These are phyloP conservation scores for Juglanconis sp. DNA, from an alignment of 2,329 filamentous ascomycete genomes.

Conservation along the genomic window DNA sequence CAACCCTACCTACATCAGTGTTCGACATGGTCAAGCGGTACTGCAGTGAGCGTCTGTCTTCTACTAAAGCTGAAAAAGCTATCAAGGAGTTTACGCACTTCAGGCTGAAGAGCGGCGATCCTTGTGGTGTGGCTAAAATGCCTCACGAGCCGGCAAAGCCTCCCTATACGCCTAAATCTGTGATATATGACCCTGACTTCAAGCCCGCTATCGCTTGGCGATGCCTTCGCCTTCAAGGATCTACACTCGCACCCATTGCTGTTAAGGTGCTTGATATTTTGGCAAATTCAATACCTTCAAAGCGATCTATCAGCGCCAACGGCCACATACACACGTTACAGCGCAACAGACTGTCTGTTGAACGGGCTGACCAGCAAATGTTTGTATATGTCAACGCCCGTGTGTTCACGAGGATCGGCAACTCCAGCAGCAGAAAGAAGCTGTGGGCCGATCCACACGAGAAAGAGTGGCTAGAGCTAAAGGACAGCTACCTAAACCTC, in stretches of 20 bases:
- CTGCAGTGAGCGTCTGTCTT: background rate
- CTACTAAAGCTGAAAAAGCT: background rate
- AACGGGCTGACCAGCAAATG: background rate
- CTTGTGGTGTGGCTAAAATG: no score
- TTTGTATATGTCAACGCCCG: background rate
- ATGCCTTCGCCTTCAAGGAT: background rate
- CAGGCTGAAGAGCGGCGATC: background rate
- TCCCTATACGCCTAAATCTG: background rate
- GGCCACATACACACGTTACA: background rate
- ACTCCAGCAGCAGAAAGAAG: background rate
- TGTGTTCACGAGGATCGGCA: background rate
- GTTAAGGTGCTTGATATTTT: background rate
- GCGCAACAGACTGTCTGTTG: background rate
- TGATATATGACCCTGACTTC: background rate
- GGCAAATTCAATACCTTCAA: background rate
- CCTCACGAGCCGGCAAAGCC: background rate
- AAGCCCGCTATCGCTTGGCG: background rate
- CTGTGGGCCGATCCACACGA: background rate
- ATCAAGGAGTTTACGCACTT: background rate
- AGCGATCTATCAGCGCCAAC: background rate
- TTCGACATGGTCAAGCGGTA: background rate
- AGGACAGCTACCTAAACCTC: background rate
- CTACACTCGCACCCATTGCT: background rate
- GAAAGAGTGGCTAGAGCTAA: background rate
- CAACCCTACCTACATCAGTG: background rate